Percentiles rank a stretch among this genome's conserved stretches.
Conservation (phyloP, 106 monocot species). For the Iris macrosiphon region DNA sequence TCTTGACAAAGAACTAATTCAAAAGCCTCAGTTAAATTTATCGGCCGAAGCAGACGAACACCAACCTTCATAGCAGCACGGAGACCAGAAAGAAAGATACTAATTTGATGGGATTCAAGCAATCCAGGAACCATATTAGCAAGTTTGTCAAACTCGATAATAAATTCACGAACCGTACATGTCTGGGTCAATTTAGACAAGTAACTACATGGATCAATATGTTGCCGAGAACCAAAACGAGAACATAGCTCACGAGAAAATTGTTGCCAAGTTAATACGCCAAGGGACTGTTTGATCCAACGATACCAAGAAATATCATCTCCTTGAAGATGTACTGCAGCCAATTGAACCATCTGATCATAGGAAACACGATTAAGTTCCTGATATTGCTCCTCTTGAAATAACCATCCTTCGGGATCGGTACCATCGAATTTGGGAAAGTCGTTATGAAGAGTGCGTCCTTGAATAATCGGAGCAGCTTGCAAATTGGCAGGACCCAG, state of each 20-base stretch:
- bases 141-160: not conserved
- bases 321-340: too few species aligned
- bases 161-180: not conserved
- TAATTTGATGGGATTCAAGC: not conserved
- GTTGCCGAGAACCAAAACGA: not conserved
- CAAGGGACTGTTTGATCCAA: too few species aligned
- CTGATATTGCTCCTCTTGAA: too few species aligned
- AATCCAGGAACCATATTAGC: not conserved
- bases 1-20: not conserved
- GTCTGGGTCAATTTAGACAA: not conserved
- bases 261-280: not conserved
- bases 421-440: too few species aligned
- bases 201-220: not conserved
- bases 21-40: not conserved
- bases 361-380: too few species aligned
- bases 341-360: too few species aligned
- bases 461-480: too few species aligned
- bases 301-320: too few species aligned
- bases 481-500: too few species aligned
- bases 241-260: not conserved
- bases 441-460: too few species aligned
- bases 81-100: not conserved
- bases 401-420: too few species aligned
- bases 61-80: not conserved
- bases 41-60: not conserved